Evolutionary conservation across 768 basidiomycete species (phyloP).

Genomic region (Kwoniella mangroviensis): DNA sequence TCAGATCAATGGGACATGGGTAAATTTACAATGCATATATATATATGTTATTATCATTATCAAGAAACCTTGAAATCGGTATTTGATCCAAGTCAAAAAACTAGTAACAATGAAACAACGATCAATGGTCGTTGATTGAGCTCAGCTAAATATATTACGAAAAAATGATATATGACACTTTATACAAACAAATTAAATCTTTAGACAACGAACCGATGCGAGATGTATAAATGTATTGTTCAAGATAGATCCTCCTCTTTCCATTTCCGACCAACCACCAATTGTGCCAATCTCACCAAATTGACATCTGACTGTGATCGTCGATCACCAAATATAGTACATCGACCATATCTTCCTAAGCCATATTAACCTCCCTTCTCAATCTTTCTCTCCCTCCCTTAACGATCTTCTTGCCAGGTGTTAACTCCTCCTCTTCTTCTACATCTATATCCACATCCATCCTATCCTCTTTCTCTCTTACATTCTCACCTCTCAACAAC

Average conservation of each 20-base stretch:
- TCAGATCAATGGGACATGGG: background rate
- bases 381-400: constrained; percentile 11
- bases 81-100: background rate
- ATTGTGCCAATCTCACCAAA: no score
- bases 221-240: background rate
- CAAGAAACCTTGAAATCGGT: background rate
- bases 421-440: constrained; percentile 29
- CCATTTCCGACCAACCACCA: background rate
- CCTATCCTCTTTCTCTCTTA: constrained; percentile 8
- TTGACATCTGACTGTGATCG: no score
- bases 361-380: constrained; percentile 23
- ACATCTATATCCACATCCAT: constrained; percentile 9
- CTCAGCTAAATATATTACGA: background rate
- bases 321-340: no score
- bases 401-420: constrained; percentile 27
- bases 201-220: background rate
- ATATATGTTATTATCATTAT: background rate
- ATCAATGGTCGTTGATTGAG: no score
- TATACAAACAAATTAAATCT: background rate
- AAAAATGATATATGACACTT: background rate
- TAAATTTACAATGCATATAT: constrained; percentile 15
- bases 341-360: background rate
- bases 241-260: background rate
- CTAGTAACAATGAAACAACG: background rate
- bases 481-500: constrained; percentile 21